These are phyloP conservation scores for Flaveria brownii DNA, from an alignment of 129 eudicot genomes.

Conservation along the genomic window DNA sequence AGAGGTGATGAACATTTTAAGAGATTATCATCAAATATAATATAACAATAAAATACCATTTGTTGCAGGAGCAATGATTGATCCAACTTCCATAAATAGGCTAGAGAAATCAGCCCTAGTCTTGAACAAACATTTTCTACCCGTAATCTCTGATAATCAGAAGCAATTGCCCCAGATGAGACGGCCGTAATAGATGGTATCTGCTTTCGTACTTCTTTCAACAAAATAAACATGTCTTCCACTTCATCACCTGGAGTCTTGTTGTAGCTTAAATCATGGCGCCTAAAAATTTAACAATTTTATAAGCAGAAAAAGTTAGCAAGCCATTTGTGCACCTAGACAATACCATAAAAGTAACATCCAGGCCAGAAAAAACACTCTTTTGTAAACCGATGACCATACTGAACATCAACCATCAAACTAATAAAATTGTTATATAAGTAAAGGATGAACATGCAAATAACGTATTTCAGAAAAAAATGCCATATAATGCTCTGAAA, in stretches of 20 bases:
- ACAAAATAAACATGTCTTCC: constrained; percentile 83
- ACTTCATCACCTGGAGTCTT: constrained; percentile 94
- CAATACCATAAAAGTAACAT: constrained; percentile 5
- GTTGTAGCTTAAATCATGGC: constrained; percentile 68
- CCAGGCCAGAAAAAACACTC: not conserved
- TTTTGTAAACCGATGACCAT: not conserved
- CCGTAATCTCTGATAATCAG: constrained; percentile 92
- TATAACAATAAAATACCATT: constrained; percentile 54
- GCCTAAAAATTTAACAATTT: constrained; percentile 45
- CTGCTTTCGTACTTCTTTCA: constrained; percentile 75
- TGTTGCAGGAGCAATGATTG: constrained; percentile 84
- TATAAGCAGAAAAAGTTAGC: not conserved
- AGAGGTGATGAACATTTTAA: constrained; percentile 14
- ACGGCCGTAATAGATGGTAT: constrained; percentile 83
- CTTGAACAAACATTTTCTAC: constrained; percentile 96
- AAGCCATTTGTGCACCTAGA: constrained; percentile 17
- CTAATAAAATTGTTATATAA: not conserved
- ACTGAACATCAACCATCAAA: not conserved
- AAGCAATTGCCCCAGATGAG: constrained; percentile 98
- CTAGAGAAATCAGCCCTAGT: constrained; percentile 87
- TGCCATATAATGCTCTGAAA: not conserved
- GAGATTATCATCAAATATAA: constrained; percentile 8
- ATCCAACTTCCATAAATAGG: constrained; percentile 93
- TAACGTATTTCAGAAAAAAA: constrained; percentile 5
- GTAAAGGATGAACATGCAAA: constrained; percentile 12